Percentiles rank a stretch among this genome's conserved stretches.
phyloP scores from a whole-genome alignment of 2,329 filamentous ascomycete species.

The Neonectria punicea region DNA sequence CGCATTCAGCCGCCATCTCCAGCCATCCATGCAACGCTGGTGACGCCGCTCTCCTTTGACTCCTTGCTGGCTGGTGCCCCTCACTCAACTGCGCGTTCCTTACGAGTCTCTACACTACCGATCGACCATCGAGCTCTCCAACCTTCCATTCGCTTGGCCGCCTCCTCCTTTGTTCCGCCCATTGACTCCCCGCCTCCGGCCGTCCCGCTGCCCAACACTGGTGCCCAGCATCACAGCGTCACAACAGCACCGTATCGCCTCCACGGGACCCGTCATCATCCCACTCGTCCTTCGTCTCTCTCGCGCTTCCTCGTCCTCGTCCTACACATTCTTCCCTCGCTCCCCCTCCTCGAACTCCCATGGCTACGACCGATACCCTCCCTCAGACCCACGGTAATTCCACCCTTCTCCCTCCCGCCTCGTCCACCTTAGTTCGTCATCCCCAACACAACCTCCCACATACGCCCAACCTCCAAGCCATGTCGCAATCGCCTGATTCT shows the following conservation, averaged over 20 bases:
- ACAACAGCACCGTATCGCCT: not conserved
- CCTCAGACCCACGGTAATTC: constrained; percentile 41
- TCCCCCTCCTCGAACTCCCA: constrained; percentile 24
- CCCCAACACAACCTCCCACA: constrained; percentile 20
- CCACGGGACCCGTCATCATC: constrained; percentile 20
- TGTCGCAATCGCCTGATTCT: constrained; percentile 37
- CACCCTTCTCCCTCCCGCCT: not conserved
- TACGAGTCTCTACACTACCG: constrained; percentile 10
- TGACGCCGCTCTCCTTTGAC: constrained; percentile 22
- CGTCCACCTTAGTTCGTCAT: constrained; percentile 1
- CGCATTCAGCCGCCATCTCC: constrained; percentile 24
- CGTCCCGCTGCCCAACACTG: constrained; percentile 32
- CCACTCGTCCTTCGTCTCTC: constrained; percentile 12
- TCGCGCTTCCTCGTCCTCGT: constrained; percentile 5
- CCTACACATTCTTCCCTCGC: not conserved
- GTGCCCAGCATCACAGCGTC: constrained; percentile 24
- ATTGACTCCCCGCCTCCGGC: constrained; percentile 34
- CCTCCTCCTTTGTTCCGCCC: constrained; percentile 16
- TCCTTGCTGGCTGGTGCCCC: constrained; percentile 28
- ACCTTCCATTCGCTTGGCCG: constrained; percentile 17
- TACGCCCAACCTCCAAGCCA: constrained; percentile 6
- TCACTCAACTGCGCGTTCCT: constrained; percentile 22
- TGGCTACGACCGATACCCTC: constrained; percentile 43
- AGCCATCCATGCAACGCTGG: constrained; percentile 22
- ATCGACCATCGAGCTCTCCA: constrained; percentile 13